Percentiles rank a stretch among this genome's conserved stretches.
These are phyloP conservation scores for Metroxylon sagu DNA, from an alignment of 176 grass and related monocot genomes.

Conservation along the genomic window DNA sequence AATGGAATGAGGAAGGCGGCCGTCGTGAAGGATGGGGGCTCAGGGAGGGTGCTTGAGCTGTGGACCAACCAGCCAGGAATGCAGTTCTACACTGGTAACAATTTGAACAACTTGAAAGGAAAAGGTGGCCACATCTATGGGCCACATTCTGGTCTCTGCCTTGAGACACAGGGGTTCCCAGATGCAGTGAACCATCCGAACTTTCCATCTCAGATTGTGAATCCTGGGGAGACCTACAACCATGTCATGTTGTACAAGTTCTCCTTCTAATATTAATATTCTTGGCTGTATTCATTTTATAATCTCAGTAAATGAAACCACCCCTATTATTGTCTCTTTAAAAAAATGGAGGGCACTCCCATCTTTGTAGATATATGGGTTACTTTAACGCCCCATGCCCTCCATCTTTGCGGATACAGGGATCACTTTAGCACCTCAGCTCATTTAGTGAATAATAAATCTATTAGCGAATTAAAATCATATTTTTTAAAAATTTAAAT, in stretches of 20 bases:
- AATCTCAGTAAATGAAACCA: no score
- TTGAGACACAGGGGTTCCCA: constrained; percentile 68
- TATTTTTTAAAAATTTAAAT: no score
- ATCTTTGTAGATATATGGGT: no score
- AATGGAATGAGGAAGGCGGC: constrained; percentile 41
- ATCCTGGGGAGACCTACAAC: constrained; percentile 45
- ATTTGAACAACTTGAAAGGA: constrained; percentile 32
- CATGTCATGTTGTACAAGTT: constrained; percentile 70
- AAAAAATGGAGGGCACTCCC: no score
- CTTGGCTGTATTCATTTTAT: no score
- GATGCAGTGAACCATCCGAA: constrained; percentile 83
- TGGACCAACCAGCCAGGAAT: constrained; percentile 63
- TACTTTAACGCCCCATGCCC: no score
- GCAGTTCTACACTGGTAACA: constrained; percentile 70
- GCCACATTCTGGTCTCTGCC: constrained; percentile 29
- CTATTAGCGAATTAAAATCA: no score
- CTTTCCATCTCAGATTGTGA: constrained; percentile 58
- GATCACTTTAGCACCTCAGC: no score
- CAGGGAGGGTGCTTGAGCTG: constrained; percentile 43
- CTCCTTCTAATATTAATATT: constrained; percentile 8
- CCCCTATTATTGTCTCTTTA: no score
- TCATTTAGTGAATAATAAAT: no score
- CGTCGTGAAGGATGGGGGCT: constrained; percentile 25
- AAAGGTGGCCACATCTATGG: constrained; percentile 50
- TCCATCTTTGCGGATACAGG: no score